phyloP scores from a whole-genome alignment of 306 rosid genomes.

The Oemleria cerasiformis region DNA sequence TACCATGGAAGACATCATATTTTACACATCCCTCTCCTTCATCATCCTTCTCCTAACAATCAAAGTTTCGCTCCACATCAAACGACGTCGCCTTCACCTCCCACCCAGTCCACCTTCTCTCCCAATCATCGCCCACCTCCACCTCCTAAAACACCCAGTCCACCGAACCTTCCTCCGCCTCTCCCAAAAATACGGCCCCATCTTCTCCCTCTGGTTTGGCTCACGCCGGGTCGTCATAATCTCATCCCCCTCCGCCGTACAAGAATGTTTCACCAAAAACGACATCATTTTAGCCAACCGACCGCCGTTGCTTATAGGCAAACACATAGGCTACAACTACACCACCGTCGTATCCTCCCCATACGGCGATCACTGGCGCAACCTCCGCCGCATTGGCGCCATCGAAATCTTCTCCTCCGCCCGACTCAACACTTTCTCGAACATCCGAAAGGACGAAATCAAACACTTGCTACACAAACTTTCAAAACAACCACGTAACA shows the following conservation, averaged over 20 bases:
- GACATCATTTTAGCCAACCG: slow-evolving; percentile 61
- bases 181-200: slow-evolving; percentile 43
- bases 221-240: slow-evolving; percentile 37
- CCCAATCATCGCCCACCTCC: slow-evolving; percentile 64
- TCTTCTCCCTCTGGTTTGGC: slow-evolving; percentile 29
- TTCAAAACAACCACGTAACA: background rate
- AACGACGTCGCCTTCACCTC: slow-evolving; percentile 21
- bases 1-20: no score
- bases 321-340: slow-evolving; percentile 44
- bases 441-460: slow-evolving; percentile 44
- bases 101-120: slow-evolving; percentile 53
- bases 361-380: slow-evolving; percentile 81
- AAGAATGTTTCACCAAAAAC: slow-evolving; percentile 72
- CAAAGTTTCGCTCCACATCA: no score
- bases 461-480: slow-evolving; percentile 33
- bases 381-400: slow-evolving; percentile 62
- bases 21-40: no score
- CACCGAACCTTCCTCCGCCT: slow-evolving; percentile 33
- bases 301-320: slow-evolving; percentile 14
- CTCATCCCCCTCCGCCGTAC: slow-evolving; percentile 40
- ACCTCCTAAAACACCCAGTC: slow-evolving; percentile 37
- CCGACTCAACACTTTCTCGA: slow-evolving; percentile 28
- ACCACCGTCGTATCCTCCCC: slow-evolving; percentile 31
- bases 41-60: no score
- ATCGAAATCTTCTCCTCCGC: slow-evolving; percentile 51